Evolutionary conservation across 139 green algal species (phyloP).

Genomic region (Tetradesmus lagerheimii): DNA sequence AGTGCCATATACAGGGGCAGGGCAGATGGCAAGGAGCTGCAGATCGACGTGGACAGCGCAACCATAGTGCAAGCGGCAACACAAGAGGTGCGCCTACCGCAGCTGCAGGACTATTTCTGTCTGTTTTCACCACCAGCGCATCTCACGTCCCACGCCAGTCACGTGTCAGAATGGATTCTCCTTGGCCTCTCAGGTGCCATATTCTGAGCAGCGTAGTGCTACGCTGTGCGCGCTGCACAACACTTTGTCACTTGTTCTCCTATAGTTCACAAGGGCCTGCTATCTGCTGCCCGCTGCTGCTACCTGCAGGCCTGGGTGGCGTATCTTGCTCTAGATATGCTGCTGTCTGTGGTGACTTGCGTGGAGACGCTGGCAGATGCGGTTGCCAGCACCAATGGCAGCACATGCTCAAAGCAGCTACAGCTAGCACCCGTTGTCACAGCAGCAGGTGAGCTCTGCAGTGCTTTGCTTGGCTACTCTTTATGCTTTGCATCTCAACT

Average conservation of each 20-base stretch:
- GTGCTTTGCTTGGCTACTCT: not conserved
- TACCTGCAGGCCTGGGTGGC: constrained; percentile 60
- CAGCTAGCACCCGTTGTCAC: not conserved
- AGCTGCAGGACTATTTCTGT: not conserved
- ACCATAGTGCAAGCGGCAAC: not conserved
- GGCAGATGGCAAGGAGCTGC: constrained; percentile 34
- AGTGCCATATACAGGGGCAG: constrained; percentile 18
- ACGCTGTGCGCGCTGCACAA: no score
- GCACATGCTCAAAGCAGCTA: constrained; percentile 4
- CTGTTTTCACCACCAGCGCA: no score
- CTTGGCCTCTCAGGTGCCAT: no score
- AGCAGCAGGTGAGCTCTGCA: not conserved
- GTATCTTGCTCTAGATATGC: constrained; percentile 72
- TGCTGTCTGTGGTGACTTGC: constrained; percentile 67
- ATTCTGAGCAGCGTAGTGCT: no score
- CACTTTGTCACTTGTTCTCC: no score
- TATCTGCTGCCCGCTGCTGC: not conserved
- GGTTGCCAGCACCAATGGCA: constrained; percentile 11
- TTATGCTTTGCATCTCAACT: not conserved
- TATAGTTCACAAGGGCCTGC: no score
- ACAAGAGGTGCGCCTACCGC: constrained; percentile 14
- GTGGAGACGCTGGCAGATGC: constrained; percentile 73
- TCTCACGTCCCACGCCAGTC: no score
- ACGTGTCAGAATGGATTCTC: no score
- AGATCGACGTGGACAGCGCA: constrained; percentile 28